phyloP scores from a whole-genome alignment of 768 basidiomycete genomes.

The Lactifluus volemus region DNA sequence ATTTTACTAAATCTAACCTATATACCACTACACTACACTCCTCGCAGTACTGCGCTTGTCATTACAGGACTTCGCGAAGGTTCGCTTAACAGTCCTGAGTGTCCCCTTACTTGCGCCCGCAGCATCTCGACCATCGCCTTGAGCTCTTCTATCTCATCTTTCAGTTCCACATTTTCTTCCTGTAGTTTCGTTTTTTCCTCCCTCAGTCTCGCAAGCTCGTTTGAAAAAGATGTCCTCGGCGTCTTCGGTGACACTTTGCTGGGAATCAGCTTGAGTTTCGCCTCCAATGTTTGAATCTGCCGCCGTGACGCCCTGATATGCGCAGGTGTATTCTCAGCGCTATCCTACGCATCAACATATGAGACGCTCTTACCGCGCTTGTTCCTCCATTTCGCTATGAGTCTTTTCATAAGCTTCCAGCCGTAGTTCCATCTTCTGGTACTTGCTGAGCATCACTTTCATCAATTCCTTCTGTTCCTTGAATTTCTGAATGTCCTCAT shows the following conservation, averaged over 20 bases:
- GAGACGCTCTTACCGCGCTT: slow-evolving; percentile 43
- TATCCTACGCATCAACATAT: background rate
- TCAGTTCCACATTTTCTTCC: slow-evolving; percentile 48
- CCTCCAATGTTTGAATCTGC: slow-evolving; percentile 55
- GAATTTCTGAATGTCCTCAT: slow-evolving; percentile 62
- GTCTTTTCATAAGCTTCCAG: slow-evolving; percentile 50
- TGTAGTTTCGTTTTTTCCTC: slow-evolving; percentile 44
- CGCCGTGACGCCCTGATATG: slow-evolving; percentile 43
- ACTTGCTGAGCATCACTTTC: slow-evolving; percentile 44
- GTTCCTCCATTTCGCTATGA: slow-evolving; percentile 46
- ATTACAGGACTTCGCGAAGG: slow-evolving; percentile 35
- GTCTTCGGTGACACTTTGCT: slow-evolving; percentile 14
- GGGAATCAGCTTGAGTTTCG: slow-evolving; percentile 38
- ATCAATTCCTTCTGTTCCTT: slow-evolving; percentile 56
- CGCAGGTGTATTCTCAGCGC: background rate
- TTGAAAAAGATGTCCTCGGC: slow-evolving; percentile 3
- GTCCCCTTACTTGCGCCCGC: slow-evolving; percentile 46
- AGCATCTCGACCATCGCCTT: slow-evolving; percentile 62
- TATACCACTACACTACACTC: background rate
- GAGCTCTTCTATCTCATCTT: slow-evolving; percentile 56
- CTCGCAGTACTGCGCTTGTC: slow-evolving; percentile 6
- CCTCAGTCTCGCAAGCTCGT: slow-evolving; percentile 33
- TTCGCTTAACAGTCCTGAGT: slow-evolving; percentile 37
- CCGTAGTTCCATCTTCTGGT: slow-evolving; percentile 57
- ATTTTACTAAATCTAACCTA: background rate